Evolutionary conservation across 768 basidiomycete genomes (phyloP).

Genomic region (Termitomyces sp.): DNA sequence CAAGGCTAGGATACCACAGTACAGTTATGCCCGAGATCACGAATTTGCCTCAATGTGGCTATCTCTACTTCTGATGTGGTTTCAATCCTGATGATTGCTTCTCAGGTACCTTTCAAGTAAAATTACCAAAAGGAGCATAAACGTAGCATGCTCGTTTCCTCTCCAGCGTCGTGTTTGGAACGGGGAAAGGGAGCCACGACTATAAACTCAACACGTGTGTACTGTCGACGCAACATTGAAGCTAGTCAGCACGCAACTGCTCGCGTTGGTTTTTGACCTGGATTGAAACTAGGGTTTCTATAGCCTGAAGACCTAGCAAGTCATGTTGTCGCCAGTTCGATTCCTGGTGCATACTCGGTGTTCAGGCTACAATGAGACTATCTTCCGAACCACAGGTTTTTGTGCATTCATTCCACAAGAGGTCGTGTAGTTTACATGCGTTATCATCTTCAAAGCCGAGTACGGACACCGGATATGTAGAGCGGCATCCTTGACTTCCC

Average conservation of each 20-base stretch:
- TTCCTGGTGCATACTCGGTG: not conserved
- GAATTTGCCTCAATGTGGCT: conserved; percentile 77
- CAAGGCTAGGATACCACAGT: conserved; percentile 69
- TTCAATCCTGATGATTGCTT: not conserved
- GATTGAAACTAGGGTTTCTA: not conserved
- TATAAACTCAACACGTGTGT: not conserved
- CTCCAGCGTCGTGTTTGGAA: not conserved
- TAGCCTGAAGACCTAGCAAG: not conserved
- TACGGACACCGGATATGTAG: not conserved
- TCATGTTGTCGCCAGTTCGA: no score
- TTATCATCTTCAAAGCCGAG: not conserved
- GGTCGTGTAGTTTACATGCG: not conserved
- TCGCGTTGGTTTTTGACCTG: not conserved
- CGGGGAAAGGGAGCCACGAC: not conserved
- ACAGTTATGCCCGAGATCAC: conserved; percentile 76
- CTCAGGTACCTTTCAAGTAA: conserved; percentile 79
- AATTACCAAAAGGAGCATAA: conserved; percentile 59
- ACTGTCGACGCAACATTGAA: not conserved
- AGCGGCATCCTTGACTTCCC: not conserved
- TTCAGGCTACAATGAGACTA: not conserved
- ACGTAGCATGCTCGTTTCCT: not conserved
- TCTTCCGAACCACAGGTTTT: not conserved
- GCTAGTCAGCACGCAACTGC: not conserved
- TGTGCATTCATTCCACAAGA: not conserved
- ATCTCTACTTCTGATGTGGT: not conserved